Conservation (phyloP, 192 early-diverging fungal species). For the Entomortierella lignicola region DNA sequence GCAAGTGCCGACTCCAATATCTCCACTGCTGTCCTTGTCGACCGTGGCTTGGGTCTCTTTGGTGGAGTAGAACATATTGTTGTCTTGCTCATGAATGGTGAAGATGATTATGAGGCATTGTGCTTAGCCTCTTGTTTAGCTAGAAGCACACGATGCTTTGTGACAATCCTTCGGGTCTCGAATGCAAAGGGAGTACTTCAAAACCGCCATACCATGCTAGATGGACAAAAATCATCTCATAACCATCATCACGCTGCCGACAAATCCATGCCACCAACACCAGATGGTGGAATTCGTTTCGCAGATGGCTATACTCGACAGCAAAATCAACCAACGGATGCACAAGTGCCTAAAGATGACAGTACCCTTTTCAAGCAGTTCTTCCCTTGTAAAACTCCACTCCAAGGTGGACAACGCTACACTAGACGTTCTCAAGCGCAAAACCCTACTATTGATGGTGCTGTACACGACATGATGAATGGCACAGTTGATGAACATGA, state of each 20-base stretch:
- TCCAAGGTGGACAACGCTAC: slow-evolving; percentile 6
- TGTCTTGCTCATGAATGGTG: slow-evolving; percentile 77
- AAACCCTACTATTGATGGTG: background rate
- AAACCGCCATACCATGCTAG: background rate
- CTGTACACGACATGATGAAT: background rate
- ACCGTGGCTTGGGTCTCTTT: slow-evolving; percentile 52
- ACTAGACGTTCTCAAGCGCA: slow-evolving; percentile 7
- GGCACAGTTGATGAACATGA: background rate
- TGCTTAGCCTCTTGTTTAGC: slow-evolving; percentile 66
- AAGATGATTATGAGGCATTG: slow-evolving; percentile 78
- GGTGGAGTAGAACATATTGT: slow-evolving; percentile 66
- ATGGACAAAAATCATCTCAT: background rate
- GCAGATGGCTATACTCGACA: background rate
- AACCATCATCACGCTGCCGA: background rate
- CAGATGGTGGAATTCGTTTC: background rate
- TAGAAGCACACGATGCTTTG: slow-evolving; percentile 59
- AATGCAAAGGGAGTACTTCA: background rate
- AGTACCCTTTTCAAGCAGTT: slow-evolving; percentile 28
- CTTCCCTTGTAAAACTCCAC: slow-evolving; percentile 27
- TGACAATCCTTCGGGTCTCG: slow-evolving; percentile 64
- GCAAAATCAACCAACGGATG: background rate
- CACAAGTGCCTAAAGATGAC: slow-evolving; percentile 27
- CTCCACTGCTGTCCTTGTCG: slow-evolving; percentile 51
- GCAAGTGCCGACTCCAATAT: slow-evolving; percentile 33
- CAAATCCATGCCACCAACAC: slow-evolving; percentile 18